These are phyloP conservation scores for Pleodorina starrii DNA, from an alignment of 139 green algal genomes.

Conservation along the genomic window DNA sequence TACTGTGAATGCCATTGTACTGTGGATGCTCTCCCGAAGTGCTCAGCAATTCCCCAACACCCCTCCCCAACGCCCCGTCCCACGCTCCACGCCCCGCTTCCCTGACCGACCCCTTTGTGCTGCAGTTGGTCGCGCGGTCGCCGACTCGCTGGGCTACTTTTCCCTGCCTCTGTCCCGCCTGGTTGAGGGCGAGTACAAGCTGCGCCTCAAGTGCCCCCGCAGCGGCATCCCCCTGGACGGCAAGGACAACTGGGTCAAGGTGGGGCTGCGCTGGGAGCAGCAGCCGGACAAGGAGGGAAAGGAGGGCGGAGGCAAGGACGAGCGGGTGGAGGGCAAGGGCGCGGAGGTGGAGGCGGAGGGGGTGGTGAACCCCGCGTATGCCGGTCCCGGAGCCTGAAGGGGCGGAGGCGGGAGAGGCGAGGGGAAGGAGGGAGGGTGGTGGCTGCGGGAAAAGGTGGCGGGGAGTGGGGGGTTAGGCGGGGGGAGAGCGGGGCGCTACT, in stretches of 20 bases:
- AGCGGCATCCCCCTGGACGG: background rate
- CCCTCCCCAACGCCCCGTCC: background rate
- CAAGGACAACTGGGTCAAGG: conserved; percentile 8
- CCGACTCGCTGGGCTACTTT: conserved; percentile 28
- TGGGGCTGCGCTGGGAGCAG: background rate
- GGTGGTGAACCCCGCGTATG: conserved; percentile 8
- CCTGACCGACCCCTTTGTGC: too few relatives aligned
- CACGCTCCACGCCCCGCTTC: background rate
- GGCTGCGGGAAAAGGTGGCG: background rate
- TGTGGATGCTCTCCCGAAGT: too few relatives aligned
- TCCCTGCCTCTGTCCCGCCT: conserved; percentile 14
- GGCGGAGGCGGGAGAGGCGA: background rate
- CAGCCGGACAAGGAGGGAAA: background rate
- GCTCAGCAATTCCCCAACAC: background rate
- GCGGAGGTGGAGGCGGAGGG: background rate
- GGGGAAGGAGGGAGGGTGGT: background rate
- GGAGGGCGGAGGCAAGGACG: too few relatives aligned
- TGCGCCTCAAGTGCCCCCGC: background rate
- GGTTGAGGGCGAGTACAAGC: conserved; percentile 25
- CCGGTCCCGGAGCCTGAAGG: background rate
- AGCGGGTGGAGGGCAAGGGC: too few relatives aligned
- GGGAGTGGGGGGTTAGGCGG: too few relatives aligned
- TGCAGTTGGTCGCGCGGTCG: background rate
- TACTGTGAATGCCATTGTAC: too few relatives aligned
- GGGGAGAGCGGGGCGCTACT: too few relatives aligned